Base-by-base conservation (phyloP, 192 early-diverging fungal genomes). In the Coemansia sp. region DNA sequence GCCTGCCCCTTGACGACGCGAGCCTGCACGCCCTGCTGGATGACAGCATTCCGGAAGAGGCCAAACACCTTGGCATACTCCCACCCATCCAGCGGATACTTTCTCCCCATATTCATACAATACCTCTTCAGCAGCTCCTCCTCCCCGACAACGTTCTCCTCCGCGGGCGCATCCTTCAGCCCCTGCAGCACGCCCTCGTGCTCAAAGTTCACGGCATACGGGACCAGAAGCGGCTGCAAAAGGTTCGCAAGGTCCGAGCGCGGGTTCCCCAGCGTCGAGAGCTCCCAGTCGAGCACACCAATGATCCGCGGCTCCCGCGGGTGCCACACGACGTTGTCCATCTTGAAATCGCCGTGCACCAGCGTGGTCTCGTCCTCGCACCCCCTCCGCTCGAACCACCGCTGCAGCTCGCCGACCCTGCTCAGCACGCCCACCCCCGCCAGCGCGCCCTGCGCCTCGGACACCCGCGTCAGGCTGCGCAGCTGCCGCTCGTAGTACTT, bases 331-430 rank as follows among this genome's bases (percentile, higher is more conserved):
- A 92, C 82, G 66, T 92, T 87, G 74, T 86, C 84, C 56, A 88
- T 83, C 71, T 95, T 96, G 75, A 86, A 98, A 65, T 98, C 96
- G 19, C 96, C 96, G 57, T 98, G 94, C 18, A 95, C 86, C 38
- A 98, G 77, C 5, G 91, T 89, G 0, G 89, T 86, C 49, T 88
- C 85, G 71, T 96, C 93, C 11, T 78, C 54, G 25, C 91, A 82
- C 51, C 81, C 68, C 65, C 90, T 85, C 0, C 58, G 65, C 33
- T 68, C 74, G 58, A 96, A 89, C 92, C 93, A 98, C 6, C 62
- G 67, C 19, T 83, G 64, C 71, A 95, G 79, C 57, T 91, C 83
- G 35, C 81, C 73, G 14, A 93, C 62, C 2, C 86, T 75, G 18
- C 84, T 84, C 46, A 98, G 67, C n/a, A 71, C 68, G 6, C 92